Evolutionary conservation across 768 basidiomycete genomes (phyloP), one percentile per base, ranked within the genome.

Genomic region (Coprinopsis strossmayeri): DNA sequence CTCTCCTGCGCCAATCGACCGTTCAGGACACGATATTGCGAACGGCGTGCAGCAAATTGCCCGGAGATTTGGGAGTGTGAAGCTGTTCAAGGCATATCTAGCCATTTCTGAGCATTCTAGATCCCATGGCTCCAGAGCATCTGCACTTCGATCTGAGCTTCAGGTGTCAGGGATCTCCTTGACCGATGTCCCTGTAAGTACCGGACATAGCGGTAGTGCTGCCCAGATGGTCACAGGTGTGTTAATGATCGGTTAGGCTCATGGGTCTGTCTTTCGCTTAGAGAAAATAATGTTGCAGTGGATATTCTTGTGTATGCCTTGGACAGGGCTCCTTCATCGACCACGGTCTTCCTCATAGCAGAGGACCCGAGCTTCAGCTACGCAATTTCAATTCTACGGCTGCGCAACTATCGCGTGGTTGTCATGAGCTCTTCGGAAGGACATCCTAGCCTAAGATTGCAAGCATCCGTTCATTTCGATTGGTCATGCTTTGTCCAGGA

Each of bases 391-490:
- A 61, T 65, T 30, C 58, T 77, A 5, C 63, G 68, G 37, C 55
- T 71, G 39, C 60, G 70, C 35, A 60, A 56, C 15, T 72, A 72
- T 46, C 62, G 56, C 13, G 59, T 72, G 5, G 63, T 73, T 1
- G 50, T 74, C n/a, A 54, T 71, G n/a, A 69, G 69, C 12, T 69
- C 67, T 21, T 61, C 67, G 69, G 35, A 71, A 73, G 57, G 65
- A 1, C 69, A 76, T 32, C 57, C 62, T 15, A 74, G 69, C 52
- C 64, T 84, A 30, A 75, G 70, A 48, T 67, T 68, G 32, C 81
- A 82, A 48, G 81, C 79, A 0, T 76, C 79, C 0, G 57, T 69
- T 3, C 69, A 71, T 30, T 56, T 81, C 25, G 75, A 79, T 49
- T 84, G 62, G 65, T 55, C 54, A 28, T 49, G 69, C 69, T 23